Evolutionary conservation across 2,329 filamentous ascomycete species (phyloP), one percentile per base, ranked within the genome.

Genomic region (Aphanoascus verrucosus): DNA sequence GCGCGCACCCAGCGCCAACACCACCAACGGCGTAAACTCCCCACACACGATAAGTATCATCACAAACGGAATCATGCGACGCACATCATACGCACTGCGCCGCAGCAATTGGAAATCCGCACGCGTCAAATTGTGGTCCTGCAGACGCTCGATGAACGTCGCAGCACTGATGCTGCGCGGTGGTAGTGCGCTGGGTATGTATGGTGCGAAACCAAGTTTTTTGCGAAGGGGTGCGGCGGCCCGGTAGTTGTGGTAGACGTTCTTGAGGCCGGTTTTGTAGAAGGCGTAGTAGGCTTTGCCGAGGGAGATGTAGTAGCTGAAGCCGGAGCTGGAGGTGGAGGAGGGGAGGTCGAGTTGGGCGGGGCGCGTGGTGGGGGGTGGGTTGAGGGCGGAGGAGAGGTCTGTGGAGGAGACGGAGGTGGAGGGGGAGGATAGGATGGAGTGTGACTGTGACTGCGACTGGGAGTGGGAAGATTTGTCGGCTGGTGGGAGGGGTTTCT

Each of bases 191-290:
- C 54, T 60, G 9, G 65, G 66, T 65, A 74, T 34, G 57, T 70
- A 65, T 47, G 51, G 55, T 17, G 62, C 56, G 44, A 70, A 42
- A 47, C 65, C 59, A 44, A 67, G 55, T 59, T 63, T 32, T 60
- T 66, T 54, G 45, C 67, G 56, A 47, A 67, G 52, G 57, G 65
- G 58, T 51, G 70, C 23, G 32, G 68, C 60, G 52, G 63, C 61
- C 64, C 68, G 59, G 59, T 76, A 74, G 59, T 94, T 95, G 55
- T 74, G 71, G 66, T 81, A 82, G 49, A 94, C 82, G 61, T 85
- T 82, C 64, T 83, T 82, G 32, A 95, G 70, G 15, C 90, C 91
- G 1, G 81, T 77, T 71, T 93, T 94, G 81, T 96, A 97, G 78
- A 97, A 97, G 35, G 70, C 69, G 8, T 85, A 68, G 69, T 94